Evolutionary conservation across 345 rosid species (phyloP).

Genomic region (Acer campestre): DNA sequence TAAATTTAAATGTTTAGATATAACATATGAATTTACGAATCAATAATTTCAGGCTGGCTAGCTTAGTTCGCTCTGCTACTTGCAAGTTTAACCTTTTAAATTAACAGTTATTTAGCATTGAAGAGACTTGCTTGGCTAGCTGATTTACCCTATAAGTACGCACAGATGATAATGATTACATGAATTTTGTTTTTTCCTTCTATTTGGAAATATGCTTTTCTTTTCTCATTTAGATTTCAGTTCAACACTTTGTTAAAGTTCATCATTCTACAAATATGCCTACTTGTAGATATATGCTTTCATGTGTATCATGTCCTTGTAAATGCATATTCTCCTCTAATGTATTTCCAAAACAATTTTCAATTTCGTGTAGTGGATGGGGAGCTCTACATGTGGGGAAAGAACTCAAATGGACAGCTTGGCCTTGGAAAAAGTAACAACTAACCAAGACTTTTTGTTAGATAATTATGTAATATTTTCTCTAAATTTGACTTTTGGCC

Average conservation of each 20-base stretch:
- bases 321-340: slow-evolving; percentile 4
- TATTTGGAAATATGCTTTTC: slow-evolving; percentile 3
- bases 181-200: background rate
- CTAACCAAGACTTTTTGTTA: slow-evolving; percentile 4
- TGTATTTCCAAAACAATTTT: slow-evolving; percentile 11
- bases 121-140: background rate
- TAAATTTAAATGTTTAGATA: background rate
- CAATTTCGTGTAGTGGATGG: slow-evolving; percentile 63
- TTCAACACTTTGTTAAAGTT: slow-evolving; percentile 1
- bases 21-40: background rate
- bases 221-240: background rate
- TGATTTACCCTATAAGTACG: background rate
- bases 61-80: background rate
- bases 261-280: background rate
- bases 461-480: background rate
- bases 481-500: background rate
- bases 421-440: slow-evolving; percentile 89
- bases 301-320: background rate
- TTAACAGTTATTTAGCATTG: background rate
- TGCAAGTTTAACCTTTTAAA: background rate
- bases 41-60: no score
- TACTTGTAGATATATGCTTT: background rate
- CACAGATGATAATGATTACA: background rate
- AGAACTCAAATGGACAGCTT: slow-evolving; percentile 91
- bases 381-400: slow-evolving; percentile 92